Conservation (phyloP, 495 filamentous ascomycete genomes). For the Aspergillus nanangensis region DNA sequence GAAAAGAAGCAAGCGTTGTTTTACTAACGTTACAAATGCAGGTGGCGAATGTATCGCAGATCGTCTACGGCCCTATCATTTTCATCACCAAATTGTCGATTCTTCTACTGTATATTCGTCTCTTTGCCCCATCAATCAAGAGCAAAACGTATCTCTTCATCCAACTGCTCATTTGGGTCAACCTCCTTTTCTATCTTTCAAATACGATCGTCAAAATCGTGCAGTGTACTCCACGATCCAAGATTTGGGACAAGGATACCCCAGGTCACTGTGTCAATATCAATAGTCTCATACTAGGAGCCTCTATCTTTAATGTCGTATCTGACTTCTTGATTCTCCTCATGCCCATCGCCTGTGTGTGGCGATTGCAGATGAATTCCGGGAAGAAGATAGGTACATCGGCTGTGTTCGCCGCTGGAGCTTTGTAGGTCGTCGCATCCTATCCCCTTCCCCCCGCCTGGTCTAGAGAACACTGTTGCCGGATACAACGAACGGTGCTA, state of each 20-base stretch:
- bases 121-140: conserved; percentile 28
- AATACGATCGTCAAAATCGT: conserved; percentile 32
- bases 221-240: conserved; percentile 24
- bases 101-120: conserved; percentile 32
- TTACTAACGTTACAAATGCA: too few species aligned
- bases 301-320: conserved; percentile 29
- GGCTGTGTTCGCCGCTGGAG: conserved; percentile 31
- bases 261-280: conserved; percentile 28
- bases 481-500: too few species aligned
- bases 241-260: conserved; percentile 23
- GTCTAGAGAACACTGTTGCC: too few species aligned
- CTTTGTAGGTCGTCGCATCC: conserved; percentile 17
- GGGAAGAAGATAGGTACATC: conserved; percentile 24
- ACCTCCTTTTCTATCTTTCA: conserved; percentile 27
- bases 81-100: conserved; percentile 36
- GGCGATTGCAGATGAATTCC: conserved; percentile 23
- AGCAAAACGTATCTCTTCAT: conserved; percentile 26
- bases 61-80: conserved; percentile 33
- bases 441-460: neutral
- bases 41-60: conserved; percentile 31
- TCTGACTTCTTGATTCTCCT: conserved; percentile 35
- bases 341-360: conserved; percentile 29
- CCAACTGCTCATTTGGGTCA: conserved; percentile 24
- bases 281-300: conserved; percentile 24
- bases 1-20: too few species aligned